These are phyloP conservation scores for Pneumocystis wakefieldiae DNA, from an alignment of 1,139 yeast genomes.

Conservation along the genomic window DNA sequence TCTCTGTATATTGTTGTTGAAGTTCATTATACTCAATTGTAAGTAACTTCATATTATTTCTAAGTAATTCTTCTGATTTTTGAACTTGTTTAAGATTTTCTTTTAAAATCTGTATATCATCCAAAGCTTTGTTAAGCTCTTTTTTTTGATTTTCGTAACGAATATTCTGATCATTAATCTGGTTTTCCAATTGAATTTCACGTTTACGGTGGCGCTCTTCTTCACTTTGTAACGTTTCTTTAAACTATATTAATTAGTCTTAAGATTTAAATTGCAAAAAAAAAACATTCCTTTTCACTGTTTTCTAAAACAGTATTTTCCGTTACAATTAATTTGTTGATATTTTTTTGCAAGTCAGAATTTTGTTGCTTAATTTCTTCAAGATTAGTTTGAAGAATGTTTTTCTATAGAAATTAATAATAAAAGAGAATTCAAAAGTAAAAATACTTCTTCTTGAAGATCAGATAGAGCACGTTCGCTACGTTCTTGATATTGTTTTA, in stretches of 20 bases:
- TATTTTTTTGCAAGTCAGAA: background rate
- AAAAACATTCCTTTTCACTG: background rate
- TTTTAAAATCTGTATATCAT: background rate
- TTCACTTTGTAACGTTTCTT: slow-evolving; percentile 5
- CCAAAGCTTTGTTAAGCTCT: background rate
- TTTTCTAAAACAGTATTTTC: background rate
- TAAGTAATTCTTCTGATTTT: background rate
- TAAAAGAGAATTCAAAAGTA: background rate
- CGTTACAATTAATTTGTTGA: background rate
- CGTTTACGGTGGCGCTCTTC: slow-evolving; percentile 1
- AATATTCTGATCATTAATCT: slow-evolving; percentile 4
- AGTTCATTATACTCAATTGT: background rate
- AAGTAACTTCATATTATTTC: background rate
- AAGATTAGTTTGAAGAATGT: background rate
- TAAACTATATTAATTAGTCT: background rate
- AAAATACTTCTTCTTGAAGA: background rate
- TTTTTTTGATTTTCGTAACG: background rate
- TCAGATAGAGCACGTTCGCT: background rate
- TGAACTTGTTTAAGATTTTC: slow-evolving; percentile 4
- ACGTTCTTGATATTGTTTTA: background rate
- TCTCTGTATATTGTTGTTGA: background rate
- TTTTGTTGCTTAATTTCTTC: background rate
- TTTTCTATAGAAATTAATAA: background rate
- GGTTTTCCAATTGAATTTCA: slow-evolving; percentile 3
- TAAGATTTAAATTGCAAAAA: background rate